Evolutionary conservation across 331 rosid species (phyloP).

Genomic region (Erythrophleum ivorense): DNA sequence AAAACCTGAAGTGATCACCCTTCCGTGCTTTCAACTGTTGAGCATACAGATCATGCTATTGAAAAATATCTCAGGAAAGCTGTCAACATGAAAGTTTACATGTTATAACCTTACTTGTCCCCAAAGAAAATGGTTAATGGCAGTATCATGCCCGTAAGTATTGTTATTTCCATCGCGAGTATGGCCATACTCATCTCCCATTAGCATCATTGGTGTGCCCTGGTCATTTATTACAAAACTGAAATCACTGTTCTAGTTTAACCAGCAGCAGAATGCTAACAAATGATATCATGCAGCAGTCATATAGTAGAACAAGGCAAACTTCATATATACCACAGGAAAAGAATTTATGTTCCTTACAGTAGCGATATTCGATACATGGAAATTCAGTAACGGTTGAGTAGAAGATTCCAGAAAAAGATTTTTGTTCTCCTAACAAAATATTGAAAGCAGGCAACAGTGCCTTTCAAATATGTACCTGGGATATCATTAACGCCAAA

Average conservation of each 20-base stretch:
- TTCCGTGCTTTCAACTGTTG: slow-evolving; percentile 70
- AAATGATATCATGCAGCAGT: slow-evolving; percentile 20
- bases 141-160: slow-evolving; percentile 90
- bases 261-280: slow-evolving; percentile 35
- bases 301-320: background rate
- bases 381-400: background rate
- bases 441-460: background rate
- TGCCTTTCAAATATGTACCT: slow-evolving; percentile 53
- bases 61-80: slow-evolving; percentile 26
- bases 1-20: slow-evolving; percentile 81
- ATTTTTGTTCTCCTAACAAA: background rate
- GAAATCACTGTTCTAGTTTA: slow-evolving; percentile 31
- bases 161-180: slow-evolving; percentile 94
- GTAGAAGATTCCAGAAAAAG: slow-evolving; percentile 21
- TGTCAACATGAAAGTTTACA: slow-evolving; percentile 27
- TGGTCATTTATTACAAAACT: slow-evolving; percentile 50
- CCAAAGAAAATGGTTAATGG: slow-evolving; percentile 86
- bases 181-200: slow-evolving; percentile 98
- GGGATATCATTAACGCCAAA: slow-evolving; percentile 86
- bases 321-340: background rate
- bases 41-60: slow-evolving; percentile 34
- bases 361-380: slow-evolving; percentile 13
- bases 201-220: slow-evolving; percentile 98
- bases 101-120: slow-evolving; percentile 53
- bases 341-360: background rate